Evolutionary conservation across 2,329 filamentous ascomycete species (phyloP), one percentile per base, ranked within the genome.

Genomic region (Cercospora zeina): DNA sequence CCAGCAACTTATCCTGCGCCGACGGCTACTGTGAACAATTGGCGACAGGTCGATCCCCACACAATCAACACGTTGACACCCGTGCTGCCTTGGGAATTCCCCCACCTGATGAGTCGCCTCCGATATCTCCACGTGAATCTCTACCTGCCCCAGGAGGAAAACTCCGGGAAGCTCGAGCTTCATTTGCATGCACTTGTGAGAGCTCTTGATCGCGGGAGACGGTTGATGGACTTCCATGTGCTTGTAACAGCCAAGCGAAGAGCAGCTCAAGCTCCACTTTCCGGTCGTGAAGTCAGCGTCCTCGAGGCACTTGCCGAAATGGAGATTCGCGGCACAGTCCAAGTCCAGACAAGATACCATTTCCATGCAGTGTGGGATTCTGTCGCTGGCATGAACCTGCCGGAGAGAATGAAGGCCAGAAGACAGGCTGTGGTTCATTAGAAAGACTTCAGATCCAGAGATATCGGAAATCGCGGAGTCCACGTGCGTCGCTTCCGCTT

Each of bases 11-110:
- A 61, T 47, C 53, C 54, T 13, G 47, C 31, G 11, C n/a, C 21
- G 14, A 57, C 42, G 16, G 21, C 36, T n/a, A 14, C 14, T 37
- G 33, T 33, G 45, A 33, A 51, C 9, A 14, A 51, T 4, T 33
- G 49, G 49, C 49, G 27, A 6, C 27, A 19, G 30, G 27, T 33
- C 24, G 27, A 33, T 10, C 49, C 27, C 3, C 49, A 51, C 10
- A 13, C 27, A 3, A 9, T 5, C 49, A 37, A 1, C 11, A 45
- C 67, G 7, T 50, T 69, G 7, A 61, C 61, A 4, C 65, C 64
- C 3, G 56, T 53, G 21, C 55, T 69, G 7, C 69, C 69, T 2
- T 70, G 67, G 67, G 53, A 64, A n/a, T 69, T 67, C 14, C 65
- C 66, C 1, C 16, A 51, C n/a, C 54, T 67, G 34, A 21, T 65